Base-by-base conservation (phyloP, 75 land plant species). In the Isoetes taiwanensis region DNA sequence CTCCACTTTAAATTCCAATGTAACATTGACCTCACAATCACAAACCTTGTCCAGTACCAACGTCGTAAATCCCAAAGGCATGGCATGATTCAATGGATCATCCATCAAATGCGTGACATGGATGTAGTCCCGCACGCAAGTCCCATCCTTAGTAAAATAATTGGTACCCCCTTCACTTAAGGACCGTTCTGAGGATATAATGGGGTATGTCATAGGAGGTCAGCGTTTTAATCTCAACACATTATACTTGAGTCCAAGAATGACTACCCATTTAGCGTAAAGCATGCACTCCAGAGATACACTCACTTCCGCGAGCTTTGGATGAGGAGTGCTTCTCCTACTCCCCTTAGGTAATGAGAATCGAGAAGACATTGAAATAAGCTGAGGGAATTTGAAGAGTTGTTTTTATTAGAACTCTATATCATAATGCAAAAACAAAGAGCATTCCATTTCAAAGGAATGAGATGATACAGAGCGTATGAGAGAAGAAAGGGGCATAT, bases 281-380 rank as follows among this genome's bases (percentile, higher is more conserved):
- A 83, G 63, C 93, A 86, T 48, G 93, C 93, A 71, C 93, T 87
- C 2, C 84, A 83, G 25, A 86, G 80, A 5, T 87, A 77, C n/a
- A 83, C 88, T 68, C 77, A 81, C n/a, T 61, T 86, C 80, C 0
- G 84, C 74, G 6, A 83, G 65, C 61, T 86, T 84, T 54, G 93
- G 84, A 54, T 79, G 72, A 0, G 93, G 88, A 57, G 93, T 81
- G 68, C 83, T 87, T 8, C 50, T 87, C 93, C 46, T 80, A n/a
- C n/a, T n/a, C n/a, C n/a, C n/a, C n/a, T n/a, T n/a, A n/a, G n/a
- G n/a, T 76, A 30, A 87, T 87, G 69, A 83, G 88, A 35, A 87
- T 83, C 6, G 88, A 87, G 71, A 86, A 80, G 19, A 86, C 93
- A 74, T 86, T 86, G 58, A 86, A 86, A 60, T 86, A 86, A 52